Evolutionary conservation across 192 early-diverging fungal genomes (phyloP), one percentile per base, ranked within the genome.

Genomic region (Backusella luteola): DNA sequence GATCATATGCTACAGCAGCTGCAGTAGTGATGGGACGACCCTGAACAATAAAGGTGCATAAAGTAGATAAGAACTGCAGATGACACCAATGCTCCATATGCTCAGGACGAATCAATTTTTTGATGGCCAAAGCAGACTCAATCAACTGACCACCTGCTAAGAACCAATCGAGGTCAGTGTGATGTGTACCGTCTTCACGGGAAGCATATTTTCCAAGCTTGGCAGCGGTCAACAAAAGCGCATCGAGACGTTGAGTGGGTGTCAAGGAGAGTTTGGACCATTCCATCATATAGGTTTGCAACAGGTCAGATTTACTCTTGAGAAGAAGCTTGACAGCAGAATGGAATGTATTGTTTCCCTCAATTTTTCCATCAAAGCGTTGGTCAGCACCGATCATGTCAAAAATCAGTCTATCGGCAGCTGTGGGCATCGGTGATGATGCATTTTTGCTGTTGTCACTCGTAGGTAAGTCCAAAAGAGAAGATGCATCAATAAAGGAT

Each of bases 311-410:
- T 56, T 76, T 76, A 39, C 75, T 76, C 38, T 76, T 70, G 21
- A 76, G 14, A 34, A 76, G 35, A 14, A 76, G 49, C 69, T 69
- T 69, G 9, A 76, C 49, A 39, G 67, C 67, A 38, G 46, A 69
- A 35, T 67, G 42, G 29, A 76, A 76, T 53, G 75, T 70, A 26
- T 56, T 76, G 26, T 67, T 41, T n/a, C 74, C 74, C 41, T 76
- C 75, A 6, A 76, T 70, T 29, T 76, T 76, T 32, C 75, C 75
- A 39, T 70, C 75, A 42, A 76, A 76, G 35, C 75, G 38, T 42
- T 49, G 75, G 34, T 76, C 75, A 4, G 75, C n/a, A 11, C 34
- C 38, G 17, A 76, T 36, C 9, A 76, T 39, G 35, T 76, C 75
- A 39, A 70, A 36, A 34, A 76, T 36, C 2, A 76, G 32, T 0